Percentiles rank a stretch among this genome's conserved stretches.
phyloP scores from a whole-genome alignment of 2,329 filamentous ascomycete genomes.

The Sporothrix variecibatus region DNA sequence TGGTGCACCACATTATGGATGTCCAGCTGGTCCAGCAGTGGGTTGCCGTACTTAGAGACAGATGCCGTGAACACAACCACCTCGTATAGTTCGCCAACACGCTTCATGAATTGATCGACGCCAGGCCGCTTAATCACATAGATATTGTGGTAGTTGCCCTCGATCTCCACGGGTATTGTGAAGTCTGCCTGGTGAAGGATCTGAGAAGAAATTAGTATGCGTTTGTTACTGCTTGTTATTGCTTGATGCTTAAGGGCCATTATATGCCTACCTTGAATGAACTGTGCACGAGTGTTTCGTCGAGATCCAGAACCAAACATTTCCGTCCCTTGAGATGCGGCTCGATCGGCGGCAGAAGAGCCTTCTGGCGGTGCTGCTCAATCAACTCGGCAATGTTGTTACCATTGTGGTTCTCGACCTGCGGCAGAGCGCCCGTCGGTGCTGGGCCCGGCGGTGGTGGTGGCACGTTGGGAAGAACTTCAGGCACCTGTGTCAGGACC shows the following conservation, averaged over 20 bases:
- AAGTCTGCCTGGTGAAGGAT: conserved; percentile 98
- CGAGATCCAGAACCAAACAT: conserved; percentile 90
- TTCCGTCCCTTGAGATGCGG: conserved; percentile 84
- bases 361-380: conserved; percentile 54
- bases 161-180: conserved; percentile 97
- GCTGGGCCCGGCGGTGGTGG: conserved; percentile 51
- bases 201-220: conserved; percentile 39
- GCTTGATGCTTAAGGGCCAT: too few species aligned
- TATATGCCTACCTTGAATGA: conserved; percentile 70
- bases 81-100: conserved; percentile 95
- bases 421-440: conserved; percentile 37
- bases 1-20: conserved; percentile 98
- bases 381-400: conserved; percentile 41
- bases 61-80: conserved; percentile 98
- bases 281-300: conserved; percentile 96
- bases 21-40: conserved; percentile 91
- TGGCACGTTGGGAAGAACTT: conserved; percentile 47
- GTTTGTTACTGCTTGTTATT: neutral
- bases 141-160: conserved; percentile 98
- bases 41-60: conserved; percentile 98
- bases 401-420: conserved; percentile 7
- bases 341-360: conserved; percentile 77
- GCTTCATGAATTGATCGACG: conserved; percentile 98
- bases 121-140: conserved; percentile 99
- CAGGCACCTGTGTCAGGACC: conserved; percentile 40